Evolutionary conservation across 2,329 filamentous ascomycete genomes (phyloP).

Genomic region (Aphanocladium album): DNA sequence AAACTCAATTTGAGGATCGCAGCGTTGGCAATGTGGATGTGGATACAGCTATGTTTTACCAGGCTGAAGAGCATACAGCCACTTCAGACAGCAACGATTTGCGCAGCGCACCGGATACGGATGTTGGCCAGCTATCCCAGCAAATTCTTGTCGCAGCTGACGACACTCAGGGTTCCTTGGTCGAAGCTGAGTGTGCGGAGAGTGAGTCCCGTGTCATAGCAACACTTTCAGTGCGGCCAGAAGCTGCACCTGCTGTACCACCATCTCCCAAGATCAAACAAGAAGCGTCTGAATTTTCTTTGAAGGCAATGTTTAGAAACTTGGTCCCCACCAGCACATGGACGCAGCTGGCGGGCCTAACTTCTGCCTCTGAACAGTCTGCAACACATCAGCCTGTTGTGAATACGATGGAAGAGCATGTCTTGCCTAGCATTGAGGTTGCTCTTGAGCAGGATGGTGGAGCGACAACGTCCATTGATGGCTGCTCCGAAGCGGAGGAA

Average conservation of each 20-base stretch:
- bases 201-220: neutral
- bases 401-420: neutral
- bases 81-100: neutral
- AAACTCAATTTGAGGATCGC: neutral
- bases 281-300: constrained; percentile 16
- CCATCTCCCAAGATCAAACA: neutral
- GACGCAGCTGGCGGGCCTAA: constrained; percentile 18
- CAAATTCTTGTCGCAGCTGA: neutral
- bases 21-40: neutral
- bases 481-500: neutral
- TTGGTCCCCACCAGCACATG: constrained; percentile 22
- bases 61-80: neutral
- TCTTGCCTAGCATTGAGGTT: constrained; percentile 1
- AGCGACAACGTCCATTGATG: neutral
- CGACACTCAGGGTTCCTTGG: neutral
- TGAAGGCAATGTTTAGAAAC: constrained; percentile 20
- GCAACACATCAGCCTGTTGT: neutral
- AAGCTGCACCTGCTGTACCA: constrained; percentile 1
- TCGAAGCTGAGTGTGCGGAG: neutral
- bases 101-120: neutral
- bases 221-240: constrained; percentile 27
- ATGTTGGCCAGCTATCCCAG: no score
- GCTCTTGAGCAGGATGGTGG: neutral
- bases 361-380: neutral
- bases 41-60: neutral